Evolutionary conservation across 495 filamentous ascomycete species (phyloP).

Genomic region (Gamarada debralockiae): DNA sequence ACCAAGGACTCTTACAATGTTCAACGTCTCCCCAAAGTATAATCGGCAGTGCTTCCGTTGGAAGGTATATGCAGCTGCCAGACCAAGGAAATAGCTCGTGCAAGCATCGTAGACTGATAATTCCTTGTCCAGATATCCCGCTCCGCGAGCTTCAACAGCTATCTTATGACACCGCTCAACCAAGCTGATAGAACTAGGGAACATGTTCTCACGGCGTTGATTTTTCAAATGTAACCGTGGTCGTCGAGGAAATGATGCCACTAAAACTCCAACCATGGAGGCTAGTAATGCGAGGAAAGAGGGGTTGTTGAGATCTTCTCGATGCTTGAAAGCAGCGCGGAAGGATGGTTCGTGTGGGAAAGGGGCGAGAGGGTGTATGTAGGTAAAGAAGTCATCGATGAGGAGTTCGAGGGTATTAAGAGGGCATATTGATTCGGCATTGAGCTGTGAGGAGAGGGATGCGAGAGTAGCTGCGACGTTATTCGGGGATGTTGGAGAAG

Average conservation of each 20-base stretch:
- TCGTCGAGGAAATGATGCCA: constrained; percentile 78
- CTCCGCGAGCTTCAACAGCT: constrained; percentile 66
- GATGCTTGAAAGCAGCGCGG: constrained; percentile 60
- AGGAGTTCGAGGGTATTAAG: constrained; percentile 60
- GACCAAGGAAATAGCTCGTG: constrained; percentile 77
- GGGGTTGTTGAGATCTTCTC: constrained; percentile 65
- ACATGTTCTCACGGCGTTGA: constrained; percentile 49
- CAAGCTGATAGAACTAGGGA: constrained; percentile 66
- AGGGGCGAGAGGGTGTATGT: constrained; percentile 82
- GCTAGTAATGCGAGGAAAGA: constrained; percentile 75
- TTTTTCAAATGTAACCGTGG: constrained; percentile 66
- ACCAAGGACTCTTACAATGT: constrained; percentile 64
- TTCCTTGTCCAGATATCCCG: constrained; percentile 59
- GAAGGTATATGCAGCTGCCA: constrained; percentile 67
- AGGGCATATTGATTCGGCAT: constrained; percentile 72
- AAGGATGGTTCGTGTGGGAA: constrained; percentile 88
- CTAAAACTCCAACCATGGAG: constrained; percentile 73
- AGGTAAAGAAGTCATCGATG: constrained; percentile 86
- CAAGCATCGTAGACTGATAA: constrained; percentile 76
- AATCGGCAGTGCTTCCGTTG: constrained; percentile 61
- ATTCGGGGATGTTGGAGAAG: constrained; percentile 43
- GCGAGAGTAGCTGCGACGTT: constrained; percentile 46
- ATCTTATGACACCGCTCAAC: constrained; percentile 71
- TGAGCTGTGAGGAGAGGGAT: constrained; percentile 27
- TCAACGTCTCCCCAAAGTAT: constrained; percentile 71